A percentile compares a stretch with the other conserved stretches of the same genome.
Evolutionary conservation across 805 yeast genomes (phyloP).

Genomic region (Pichia californica): DNA sequence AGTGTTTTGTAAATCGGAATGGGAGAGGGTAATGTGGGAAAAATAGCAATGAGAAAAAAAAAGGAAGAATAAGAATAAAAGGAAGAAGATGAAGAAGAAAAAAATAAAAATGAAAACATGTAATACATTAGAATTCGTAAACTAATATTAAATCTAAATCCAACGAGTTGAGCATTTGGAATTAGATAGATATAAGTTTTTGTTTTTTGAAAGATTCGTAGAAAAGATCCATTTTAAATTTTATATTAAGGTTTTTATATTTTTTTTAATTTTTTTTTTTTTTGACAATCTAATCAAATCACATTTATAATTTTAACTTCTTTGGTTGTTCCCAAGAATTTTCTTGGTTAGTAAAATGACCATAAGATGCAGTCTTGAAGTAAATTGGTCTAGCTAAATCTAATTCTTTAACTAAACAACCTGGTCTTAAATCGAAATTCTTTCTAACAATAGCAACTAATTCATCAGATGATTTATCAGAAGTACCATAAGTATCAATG

Average conservation of each 20-base stretch:
- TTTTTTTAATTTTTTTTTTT: no score
- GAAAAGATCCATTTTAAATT: neutral
- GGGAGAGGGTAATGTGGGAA: neutral
- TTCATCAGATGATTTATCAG: slow-evolving; percentile 81
- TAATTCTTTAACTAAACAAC: slow-evolving; percentile 94
- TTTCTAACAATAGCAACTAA: slow-evolving; percentile 84
- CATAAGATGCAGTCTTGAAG: slow-evolving; percentile 98
- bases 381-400: slow-evolving; percentile 99
- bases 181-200: neutral
- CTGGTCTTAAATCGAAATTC: slow-evolving; percentile 99
- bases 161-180: slow-evolving; percentile 29
- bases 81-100: neutral
- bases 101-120: neutral
- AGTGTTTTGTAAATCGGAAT: neutral
- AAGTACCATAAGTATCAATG: slow-evolving; percentile 98
- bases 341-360: slow-evolving; percentile 99
- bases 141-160: slow-evolving; percentile 3
- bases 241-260: neutral
- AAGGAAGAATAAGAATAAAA: neutral
- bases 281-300: no score
- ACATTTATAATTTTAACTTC: slow-evolving; percentile 51
- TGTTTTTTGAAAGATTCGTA: slow-evolving; percentile 3
- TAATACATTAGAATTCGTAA: slow-evolving; percentile 8
- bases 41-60: neutral
- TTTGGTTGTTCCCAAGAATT: slow-evolving; percentile 99